phyloP scores from a whole-genome alignment of 129 eudicot genomes.

The Artemisia argyi region DNA sequence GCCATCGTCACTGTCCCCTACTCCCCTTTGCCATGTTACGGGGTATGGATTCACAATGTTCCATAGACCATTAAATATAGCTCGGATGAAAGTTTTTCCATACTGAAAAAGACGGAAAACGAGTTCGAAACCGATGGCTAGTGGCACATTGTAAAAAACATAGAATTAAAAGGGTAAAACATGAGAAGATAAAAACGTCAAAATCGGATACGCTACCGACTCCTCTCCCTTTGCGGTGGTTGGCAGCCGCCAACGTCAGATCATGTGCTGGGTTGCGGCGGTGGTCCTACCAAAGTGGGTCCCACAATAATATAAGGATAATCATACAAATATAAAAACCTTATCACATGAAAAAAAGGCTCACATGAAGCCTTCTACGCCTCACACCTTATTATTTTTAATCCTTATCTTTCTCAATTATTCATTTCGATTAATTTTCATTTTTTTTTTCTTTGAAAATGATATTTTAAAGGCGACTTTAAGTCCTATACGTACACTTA shows the following conservation, averaged over 20 bases:
- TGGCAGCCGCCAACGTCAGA: slow-evolving; percentile 50
- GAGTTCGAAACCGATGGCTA: background rate
- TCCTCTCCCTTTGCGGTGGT: slow-evolving; percentile 31
- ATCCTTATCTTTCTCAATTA: slow-evolving; percentile 20
- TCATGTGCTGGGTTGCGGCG: slow-evolving; percentile 49
- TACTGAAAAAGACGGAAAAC: too few species aligned
- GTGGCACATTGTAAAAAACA: background rate
- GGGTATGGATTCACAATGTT: too few species aligned
- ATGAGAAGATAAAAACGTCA: background rate
- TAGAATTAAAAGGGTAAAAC: background rate
- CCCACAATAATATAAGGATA: slow-evolving; percentile 22
- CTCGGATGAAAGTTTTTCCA: too few species aligned
- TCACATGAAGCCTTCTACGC: slow-evolving; percentile 19
- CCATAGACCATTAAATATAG: too few species aligned
- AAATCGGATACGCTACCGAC: slow-evolving; percentile 38
- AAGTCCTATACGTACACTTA: background rate
- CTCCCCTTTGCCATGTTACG: too few species aligned
- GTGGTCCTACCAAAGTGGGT: slow-evolving; percentile 25
- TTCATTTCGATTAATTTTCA: background rate
- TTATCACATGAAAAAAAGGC: slow-evolving; percentile 9
- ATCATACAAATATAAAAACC: slow-evolving; percentile 12
- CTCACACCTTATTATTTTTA: background rate
- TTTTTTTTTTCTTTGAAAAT: background rate
- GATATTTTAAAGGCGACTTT: background rate
- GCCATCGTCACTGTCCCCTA: too few species aligned